Conservation (phyloP, 805 yeast genomes). For the Starmerella sp. region DNA sequence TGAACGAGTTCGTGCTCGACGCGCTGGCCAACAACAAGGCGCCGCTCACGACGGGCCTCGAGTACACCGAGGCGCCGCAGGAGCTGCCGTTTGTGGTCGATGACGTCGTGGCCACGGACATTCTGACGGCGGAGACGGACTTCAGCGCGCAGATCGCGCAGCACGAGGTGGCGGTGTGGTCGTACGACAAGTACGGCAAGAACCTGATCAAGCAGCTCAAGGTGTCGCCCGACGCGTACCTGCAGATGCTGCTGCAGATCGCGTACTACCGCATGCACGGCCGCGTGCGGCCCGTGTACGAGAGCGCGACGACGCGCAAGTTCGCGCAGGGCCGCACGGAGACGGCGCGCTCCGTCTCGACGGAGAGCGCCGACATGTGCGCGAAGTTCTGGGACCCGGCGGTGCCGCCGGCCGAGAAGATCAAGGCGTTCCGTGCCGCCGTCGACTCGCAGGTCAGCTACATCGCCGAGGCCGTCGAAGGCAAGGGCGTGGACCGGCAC, state of each 20-base stretch:
- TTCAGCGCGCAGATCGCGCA: slow-evolving; percentile 48
- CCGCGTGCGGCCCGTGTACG: slow-evolving; percentile 78
- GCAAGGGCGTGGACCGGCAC: slow-evolving; percentile 88
- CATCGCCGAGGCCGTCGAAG: slow-evolving; percentile 67
- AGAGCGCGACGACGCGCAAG: slow-evolving; percentile 87
- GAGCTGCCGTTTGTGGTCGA: slow-evolving; percentile 44
- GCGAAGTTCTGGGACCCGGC: slow-evolving; percentile 54
- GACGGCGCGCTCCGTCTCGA: slow-evolving; percentile 75
- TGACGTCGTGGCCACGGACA: slow-evolving; percentile 39
- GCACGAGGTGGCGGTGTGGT: slow-evolving; percentile 70
- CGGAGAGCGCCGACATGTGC: slow-evolving; percentile 59
- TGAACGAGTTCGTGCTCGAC: slow-evolving; percentile 64
- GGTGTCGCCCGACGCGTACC: slow-evolving; percentile 84
- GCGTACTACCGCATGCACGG: slow-evolving; percentile 81
- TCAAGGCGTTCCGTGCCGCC: slow-evolving; percentile 60
- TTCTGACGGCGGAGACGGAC: slow-evolving; percentile 43
- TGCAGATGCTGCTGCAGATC: slow-evolving; percentile 82
- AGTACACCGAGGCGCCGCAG: slow-evolving; percentile 25
- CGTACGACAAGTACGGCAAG: slow-evolving; percentile 78
- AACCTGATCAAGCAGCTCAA: slow-evolving; percentile 71
- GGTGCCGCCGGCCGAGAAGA: slow-evolving; percentile 44
- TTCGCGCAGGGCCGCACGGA: slow-evolving; percentile 88
- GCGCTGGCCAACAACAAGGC: slow-evolving; percentile 42
- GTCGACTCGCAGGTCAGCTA: slow-evolving; percentile 62
- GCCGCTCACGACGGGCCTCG: slow-evolving; percentile 26